Evolutionary conservation across 805 yeast species (phyloP), one percentile per base, ranked within the genome.

Genomic region (Saccharomycopsis microspora): DNA sequence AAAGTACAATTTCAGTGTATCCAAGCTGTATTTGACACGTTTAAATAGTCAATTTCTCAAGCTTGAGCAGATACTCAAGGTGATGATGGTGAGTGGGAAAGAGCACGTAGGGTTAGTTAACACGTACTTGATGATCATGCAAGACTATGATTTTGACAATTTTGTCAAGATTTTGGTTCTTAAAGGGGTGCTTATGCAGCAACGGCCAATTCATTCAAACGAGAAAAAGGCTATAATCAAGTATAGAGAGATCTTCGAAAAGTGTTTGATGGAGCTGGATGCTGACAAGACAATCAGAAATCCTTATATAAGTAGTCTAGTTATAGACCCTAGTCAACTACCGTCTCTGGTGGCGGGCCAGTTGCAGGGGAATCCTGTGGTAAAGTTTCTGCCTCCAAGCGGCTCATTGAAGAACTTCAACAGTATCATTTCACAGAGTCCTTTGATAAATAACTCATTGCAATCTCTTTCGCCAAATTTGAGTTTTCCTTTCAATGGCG

Each of bases 51-150:
- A 67, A 32, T 61, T 64, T 27, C 56, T 59, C n/a, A 63, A 66
- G 29, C 60, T 84, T 3, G 90, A 85, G 56, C 68, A 75, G 1
- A 62, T 87, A n/a, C 66, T 87, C 49, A 83, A 84, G 58, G 74
- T 86, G 3, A 61, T 87, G 33, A 66, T 82, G 60, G 75, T 84
- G 0, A 78, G 80, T 8, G 63, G 70, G 5, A 71, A 75, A n/a
- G 94, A 94, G n/a, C 71, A 74, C 47, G 76, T 73, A 46, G 71
- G 69, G 5, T 70, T 85, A 28, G 77, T 84, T 1, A 74, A 76
- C 42, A 76, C 71, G 57, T 86, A 86, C 60, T 75, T 85, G 58
- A 69, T 71, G 47, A 65, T 83, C 9, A 70, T 86, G 45, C 80
- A 80, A 5, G 95, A 86, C 62, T 70, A 70, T 42, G 75, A 78